Percentiles rank a stretch among this genome's conserved stretches.
phyloP scores from a whole-genome alignment of 2,329 filamentous ascomycete genomes.

The Colletotrichum noveboracense region DNA sequence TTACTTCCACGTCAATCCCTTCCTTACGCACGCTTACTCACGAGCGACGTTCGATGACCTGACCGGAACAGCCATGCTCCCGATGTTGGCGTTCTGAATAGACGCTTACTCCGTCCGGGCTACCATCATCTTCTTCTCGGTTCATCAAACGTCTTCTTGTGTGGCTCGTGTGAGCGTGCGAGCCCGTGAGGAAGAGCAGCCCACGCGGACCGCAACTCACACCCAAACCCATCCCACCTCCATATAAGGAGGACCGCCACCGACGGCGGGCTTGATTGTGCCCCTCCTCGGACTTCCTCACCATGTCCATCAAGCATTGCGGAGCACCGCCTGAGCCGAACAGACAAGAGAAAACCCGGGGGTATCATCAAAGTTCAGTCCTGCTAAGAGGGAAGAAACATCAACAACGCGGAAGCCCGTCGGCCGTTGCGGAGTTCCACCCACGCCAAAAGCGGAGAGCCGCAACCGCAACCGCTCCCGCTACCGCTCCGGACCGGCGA shows the following conservation, averaged over 20 bases:
- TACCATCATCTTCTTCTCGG: constrained; percentile 10
- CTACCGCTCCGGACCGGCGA: constrained; percentile 9
- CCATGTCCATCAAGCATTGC: constrained; percentile 1
- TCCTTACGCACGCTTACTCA: constrained; percentile 20
- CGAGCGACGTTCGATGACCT: constrained; percentile 11
- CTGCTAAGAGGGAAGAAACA: background rate
- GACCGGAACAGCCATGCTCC: constrained; percentile 4
- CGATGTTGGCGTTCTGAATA: background rate
- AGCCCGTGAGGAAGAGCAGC: background rate
- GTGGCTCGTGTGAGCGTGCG: constrained; percentile 4
- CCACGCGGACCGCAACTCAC: background rate
- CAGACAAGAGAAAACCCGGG: background rate
- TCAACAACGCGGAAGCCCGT: constrained; percentile 10
- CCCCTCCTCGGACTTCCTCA: background rate
- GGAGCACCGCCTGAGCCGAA: constrained; percentile 11
- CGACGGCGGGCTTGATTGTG: background rate
- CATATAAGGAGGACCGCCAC: constrained; percentile 11
- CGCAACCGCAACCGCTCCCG: constrained; percentile 8
- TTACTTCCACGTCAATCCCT: background rate
- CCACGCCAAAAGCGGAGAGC: constrained; percentile 15
- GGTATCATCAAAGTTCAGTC: background rate
- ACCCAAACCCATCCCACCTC: background rate
- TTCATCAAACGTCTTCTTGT: background rate
- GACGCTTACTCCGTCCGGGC: background rate
- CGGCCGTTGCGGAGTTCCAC: constrained; percentile 26